phyloP scores from a whole-genome alignment of 768 basidiomycete genomes.

The Mycena crocata region DNA sequence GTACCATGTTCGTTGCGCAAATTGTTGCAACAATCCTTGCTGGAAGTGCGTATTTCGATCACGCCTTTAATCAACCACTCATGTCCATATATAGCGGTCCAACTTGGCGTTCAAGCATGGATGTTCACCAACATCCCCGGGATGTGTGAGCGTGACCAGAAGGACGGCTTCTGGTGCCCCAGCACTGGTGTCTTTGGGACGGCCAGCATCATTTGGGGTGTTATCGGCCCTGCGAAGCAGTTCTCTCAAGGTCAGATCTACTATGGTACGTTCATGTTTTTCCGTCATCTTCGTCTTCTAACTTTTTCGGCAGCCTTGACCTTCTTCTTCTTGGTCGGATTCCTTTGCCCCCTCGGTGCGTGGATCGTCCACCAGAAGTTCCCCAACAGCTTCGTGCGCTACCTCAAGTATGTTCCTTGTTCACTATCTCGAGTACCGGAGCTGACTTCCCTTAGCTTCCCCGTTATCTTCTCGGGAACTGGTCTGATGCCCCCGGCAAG shows the following conservation, averaged over 20 bases:
- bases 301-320: constrained; percentile 65
- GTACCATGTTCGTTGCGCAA: constrained; percentile 79
- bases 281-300: background rate
- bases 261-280: constrained; percentile 2
- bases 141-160: constrained; percentile 66
- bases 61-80: background rate
- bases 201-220: constrained; percentile 85
- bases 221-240: constrained; percentile 80
- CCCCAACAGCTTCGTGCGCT: constrained; percentile 71
- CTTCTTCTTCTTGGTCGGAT: constrained; percentile 85
- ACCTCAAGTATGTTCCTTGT: constrained; percentile 68
- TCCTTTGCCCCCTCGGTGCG: constrained; percentile 64
- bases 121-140: constrained; percentile 76
- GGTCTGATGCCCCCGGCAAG: constrained; percentile 73
- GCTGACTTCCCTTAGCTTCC: constrained; percentile 48
- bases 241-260: constrained; percentile 43
- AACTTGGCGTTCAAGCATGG: constrained; percentile 83
- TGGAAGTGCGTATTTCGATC: constrained; percentile 52
- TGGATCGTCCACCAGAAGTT: constrained; percentile 68
- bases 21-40: constrained; percentile 75
- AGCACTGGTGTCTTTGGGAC: constrained; percentile 80
- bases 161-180: constrained; percentile 78
- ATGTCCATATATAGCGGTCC: constrained; percentile 50
- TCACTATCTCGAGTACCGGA: background rate
- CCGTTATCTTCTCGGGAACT: constrained; percentile 71